These are phyloP conservation scores for Pyrenochaeta sp. DNA, from an alignment of 2,329 filamentous ascomycete species.

Conservation along the genomic window DNA sequence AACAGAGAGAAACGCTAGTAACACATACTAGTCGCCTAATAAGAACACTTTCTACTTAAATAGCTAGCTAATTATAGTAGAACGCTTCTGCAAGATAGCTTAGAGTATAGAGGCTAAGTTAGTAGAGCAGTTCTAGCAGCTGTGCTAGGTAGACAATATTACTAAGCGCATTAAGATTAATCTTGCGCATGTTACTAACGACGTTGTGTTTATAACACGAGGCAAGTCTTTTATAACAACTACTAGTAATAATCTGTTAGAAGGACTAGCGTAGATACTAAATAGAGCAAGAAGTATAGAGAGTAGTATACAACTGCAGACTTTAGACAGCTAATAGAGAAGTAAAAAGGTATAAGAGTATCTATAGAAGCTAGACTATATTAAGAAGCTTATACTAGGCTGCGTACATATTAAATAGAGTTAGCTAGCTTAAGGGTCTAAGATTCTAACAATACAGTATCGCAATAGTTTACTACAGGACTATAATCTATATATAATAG, in stretches of 20 bases:
- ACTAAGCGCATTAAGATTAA: slow-evolving; percentile 18
- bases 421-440: slow-evolving; percentile 14
- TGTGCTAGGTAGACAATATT: slow-evolving; percentile 14
- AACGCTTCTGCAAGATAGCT: slow-evolving; percentile 21
- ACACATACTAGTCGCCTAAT: slow-evolving; percentile 17
- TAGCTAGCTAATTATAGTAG: slow-evolving; percentile 18
- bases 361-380: neutral
- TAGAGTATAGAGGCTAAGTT: slow-evolving; percentile 14
- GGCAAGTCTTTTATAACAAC: slow-evolving; percentile 24
- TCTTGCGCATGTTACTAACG: slow-evolving; percentile 19
- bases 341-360: slow-evolving; percentile 5
- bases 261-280: slow-evolving; percentile 20
- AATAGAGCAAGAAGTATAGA: slow-evolving; percentile 6
- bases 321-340: slow-evolving; percentile 5
- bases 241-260: slow-evolving; percentile 15
- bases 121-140: slow-evolving; percentile 20
- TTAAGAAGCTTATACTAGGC: slow-evolving; percentile 3
- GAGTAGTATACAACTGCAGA: slow-evolving; percentile 11
- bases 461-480: slow-evolving; percentile 15
- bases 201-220: slow-evolving; percentile 23
- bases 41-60: slow-evolving; percentile 20
- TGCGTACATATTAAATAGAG: slow-evolving; percentile 1
- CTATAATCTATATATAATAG: neutral
- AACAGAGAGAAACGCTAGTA: slow-evolving; percentile 20
- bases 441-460: slow-evolving; percentile 23